phyloP scores from a whole-genome alignment of 805 yeast species.

The Cyberlindnera euphorbiiphila region DNA sequence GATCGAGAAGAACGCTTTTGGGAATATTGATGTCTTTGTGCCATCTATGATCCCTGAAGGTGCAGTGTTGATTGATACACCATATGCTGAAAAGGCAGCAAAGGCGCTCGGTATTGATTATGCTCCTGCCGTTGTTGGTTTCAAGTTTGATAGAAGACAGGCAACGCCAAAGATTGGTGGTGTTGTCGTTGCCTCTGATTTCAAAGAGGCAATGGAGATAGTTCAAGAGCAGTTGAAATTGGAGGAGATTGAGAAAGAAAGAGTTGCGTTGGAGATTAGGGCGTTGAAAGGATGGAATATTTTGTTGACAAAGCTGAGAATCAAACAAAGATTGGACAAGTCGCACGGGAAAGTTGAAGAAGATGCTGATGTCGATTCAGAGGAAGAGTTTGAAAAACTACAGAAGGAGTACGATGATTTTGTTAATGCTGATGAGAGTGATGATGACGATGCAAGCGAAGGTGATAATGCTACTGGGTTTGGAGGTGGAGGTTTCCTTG shows the following conservation, averaged over 20 bases:
- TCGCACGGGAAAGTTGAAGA: conserved; percentile 38
- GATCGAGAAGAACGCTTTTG: conserved; percentile 72
- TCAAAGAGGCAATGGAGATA: conserved; percentile 52
- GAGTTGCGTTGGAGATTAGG: conserved; percentile 40
- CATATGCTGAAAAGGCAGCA: conserved; percentile 67
- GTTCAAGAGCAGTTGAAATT: conserved; percentile 47
- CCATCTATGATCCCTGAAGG: conserved; percentile 82
- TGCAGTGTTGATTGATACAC: conserved; percentile 55
- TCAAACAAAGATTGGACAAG: conserved; percentile 39
- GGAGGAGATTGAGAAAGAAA: conserved; percentile 38
- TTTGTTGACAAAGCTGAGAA: conserved; percentile 40
- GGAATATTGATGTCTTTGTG: conserved; percentile 78
- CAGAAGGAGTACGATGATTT: conserved; percentile 24
- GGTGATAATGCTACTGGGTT: neutral
- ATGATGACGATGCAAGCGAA: conserved; percentile 11
- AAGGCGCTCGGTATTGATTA: conserved; percentile 64
- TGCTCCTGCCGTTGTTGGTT: conserved; percentile 85
- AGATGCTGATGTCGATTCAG: conserved; percentile 3
- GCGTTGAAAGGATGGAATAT: conserved; percentile 46
- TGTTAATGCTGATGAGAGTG: conserved; percentile 19
- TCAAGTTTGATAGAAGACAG: conserved; percentile 57
- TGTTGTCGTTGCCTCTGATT: conserved; percentile 64
- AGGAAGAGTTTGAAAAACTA: conserved; percentile 14
- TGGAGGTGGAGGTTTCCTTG: conserved; percentile 11
- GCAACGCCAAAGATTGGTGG: conserved; percentile 73